A percentile compares a stretch with the other conserved stretches of the same genome.
These are phyloP conservation scores for Fusarium humuli DNA, from an alignment of 2,329 filamentous ascomycete species.

Conservation along the genomic window DNA sequence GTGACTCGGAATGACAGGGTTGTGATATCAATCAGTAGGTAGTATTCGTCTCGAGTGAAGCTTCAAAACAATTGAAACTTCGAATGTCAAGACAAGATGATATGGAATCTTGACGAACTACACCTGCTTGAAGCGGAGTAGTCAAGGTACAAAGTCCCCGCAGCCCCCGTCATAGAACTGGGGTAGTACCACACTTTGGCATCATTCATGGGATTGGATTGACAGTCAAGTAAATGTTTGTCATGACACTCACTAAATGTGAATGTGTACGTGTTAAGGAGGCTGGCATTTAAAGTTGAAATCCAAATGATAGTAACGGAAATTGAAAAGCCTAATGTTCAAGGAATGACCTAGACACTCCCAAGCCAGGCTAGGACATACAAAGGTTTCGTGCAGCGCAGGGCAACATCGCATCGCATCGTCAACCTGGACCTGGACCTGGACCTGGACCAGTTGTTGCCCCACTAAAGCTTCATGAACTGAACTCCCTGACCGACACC, in stretches of 20 bases:
- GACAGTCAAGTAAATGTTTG: background rate
- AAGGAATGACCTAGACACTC: slow-evolving; percentile 12
- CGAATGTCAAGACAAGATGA: background rate
- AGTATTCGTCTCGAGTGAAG: background rate
- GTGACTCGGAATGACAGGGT: slow-evolving; percentile 11
- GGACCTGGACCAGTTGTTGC: slow-evolving; percentile 8
- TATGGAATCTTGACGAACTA: slow-evolving; percentile 15
- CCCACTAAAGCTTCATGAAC: slow-evolving; percentile 31
- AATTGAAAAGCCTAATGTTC: background rate
- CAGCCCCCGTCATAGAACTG: slow-evolving; percentile 31
- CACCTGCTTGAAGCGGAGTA: slow-evolving; percentile 25
- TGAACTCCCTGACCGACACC: slow-evolving; percentile 19
- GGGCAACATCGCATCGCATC: slow-evolving; percentile 13
- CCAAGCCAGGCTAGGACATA: background rate
- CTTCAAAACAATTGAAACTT: slow-evolving; percentile 2
- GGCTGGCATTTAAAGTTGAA: background rate
- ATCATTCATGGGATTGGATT: slow-evolving; percentile 13
- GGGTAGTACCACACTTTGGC: slow-evolving; percentile 18
- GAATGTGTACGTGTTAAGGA: background rate
- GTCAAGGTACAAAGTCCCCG: slow-evolving; percentile 19
- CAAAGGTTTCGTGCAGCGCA: slow-evolving; percentile 13
- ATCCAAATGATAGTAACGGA: background rate
- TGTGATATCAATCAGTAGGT: slow-evolving; percentile 23
- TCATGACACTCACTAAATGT: background rate
- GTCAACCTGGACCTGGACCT: slow-evolving; percentile 11